phyloP scores from a whole-genome alignment of 495 filamentous ascomycete genomes.

The Penicillium verhagenii region DNA sequence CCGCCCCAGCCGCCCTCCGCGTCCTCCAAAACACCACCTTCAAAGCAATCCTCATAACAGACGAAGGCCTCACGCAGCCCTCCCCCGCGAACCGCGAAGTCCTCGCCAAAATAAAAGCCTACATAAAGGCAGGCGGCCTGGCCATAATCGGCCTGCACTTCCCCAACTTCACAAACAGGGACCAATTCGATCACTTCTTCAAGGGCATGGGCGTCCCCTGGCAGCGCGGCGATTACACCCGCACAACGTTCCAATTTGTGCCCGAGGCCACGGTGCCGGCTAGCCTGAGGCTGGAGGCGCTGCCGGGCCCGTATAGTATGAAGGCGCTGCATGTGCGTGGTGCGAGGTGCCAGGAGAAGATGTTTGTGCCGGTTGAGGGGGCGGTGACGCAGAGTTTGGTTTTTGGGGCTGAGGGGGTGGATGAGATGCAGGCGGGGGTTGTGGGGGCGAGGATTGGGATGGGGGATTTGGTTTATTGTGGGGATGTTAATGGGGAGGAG shows the following conservation, averaged over 20 bases:
- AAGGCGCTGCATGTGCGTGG: conserved; percentile 42
- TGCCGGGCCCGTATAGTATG: conserved; percentile 41
- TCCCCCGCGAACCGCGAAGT: conserved; percentile 5
- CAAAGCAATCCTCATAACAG: conserved; percentile 20
- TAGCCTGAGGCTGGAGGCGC: conserved; percentile 7
- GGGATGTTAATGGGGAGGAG: conserved; percentile 47
- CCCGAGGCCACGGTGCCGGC: conserved; percentile 7
- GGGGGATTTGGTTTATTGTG: conserved; percentile 44
- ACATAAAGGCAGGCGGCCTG: conserved; percentile 21
- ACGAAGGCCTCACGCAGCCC: conserved; percentile 14
- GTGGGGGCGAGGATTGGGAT: conserved; percentile 32
- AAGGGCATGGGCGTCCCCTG: conserved; percentile 36
- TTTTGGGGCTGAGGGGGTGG: conserved; percentile 24
- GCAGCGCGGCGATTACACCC: conserved; percentile 33
- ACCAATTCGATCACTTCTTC: conserved; percentile 26
- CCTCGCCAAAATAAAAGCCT: conserved; percentile 10
- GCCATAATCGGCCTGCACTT: conserved; percentile 32
- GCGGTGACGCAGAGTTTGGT: conserved; percentile 22
- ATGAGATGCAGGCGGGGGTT: conserved; percentile 31
- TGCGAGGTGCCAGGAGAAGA: conserved; percentile 22
- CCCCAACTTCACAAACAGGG: conserved; percentile 19
- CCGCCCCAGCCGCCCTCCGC: conserved; percentile 7
- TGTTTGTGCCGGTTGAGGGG: conserved; percentile 28
- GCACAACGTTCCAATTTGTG: conserved; percentile 25
- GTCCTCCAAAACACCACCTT: conserved; percentile 3